Percentiles rank a stretch among this genome's conserved stretches.
phyloP scores from a whole-genome alignment of 2,329 filamentous ascomycete genomes.

The Macrophomina pseudophaseolina region DNA sequence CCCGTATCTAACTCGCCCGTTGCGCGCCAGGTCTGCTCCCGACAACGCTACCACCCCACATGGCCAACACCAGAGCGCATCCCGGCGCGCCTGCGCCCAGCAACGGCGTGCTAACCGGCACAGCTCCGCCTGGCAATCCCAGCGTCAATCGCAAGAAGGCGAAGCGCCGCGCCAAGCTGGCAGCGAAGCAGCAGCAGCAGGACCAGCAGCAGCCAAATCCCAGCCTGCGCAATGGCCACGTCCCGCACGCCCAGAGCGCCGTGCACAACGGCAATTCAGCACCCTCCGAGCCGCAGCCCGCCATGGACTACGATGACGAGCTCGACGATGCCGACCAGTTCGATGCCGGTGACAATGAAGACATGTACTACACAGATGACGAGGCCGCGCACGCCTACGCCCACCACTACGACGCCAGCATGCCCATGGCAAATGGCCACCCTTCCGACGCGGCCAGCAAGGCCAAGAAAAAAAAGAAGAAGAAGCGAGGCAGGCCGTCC shows the following conservation, averaged over 20 bases:
- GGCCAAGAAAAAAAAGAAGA: constrained; percentile 71
- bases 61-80: constrained; percentile 44
- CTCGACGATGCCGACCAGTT: constrained; percentile 48
- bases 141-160: constrained; percentile 91
- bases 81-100: constrained; percentile 37
- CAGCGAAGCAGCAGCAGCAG: constrained; percentile 61
- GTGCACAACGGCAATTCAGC: constrained; percentile 18
- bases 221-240: constrained; percentile 39
- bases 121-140: constrained; percentile 45
- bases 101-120: constrained; percentile 48
- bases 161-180: constrained; percentile 85
- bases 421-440: constrained; percentile 24
- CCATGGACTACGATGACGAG: constrained; percentile 50
- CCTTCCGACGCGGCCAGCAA: constrained; percentile 49
- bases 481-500: constrained; percentile 10
- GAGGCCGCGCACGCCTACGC: constrained; percentile 37
- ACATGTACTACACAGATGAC: constrained; percentile 47
- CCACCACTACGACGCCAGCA: constrained; percentile 39
- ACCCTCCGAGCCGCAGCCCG: constrained; percentile 33
- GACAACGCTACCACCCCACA: constrained; percentile 29
- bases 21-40: constrained; percentile 14
- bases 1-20: constrained; percentile 7
- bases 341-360: constrained; percentile 39
- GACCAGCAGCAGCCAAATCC: constrained; percentile 39
- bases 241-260: constrained; percentile 29